Conservation (phyloP, 768 basidiomycete species). For the Pisolithus sp. region DNA sequence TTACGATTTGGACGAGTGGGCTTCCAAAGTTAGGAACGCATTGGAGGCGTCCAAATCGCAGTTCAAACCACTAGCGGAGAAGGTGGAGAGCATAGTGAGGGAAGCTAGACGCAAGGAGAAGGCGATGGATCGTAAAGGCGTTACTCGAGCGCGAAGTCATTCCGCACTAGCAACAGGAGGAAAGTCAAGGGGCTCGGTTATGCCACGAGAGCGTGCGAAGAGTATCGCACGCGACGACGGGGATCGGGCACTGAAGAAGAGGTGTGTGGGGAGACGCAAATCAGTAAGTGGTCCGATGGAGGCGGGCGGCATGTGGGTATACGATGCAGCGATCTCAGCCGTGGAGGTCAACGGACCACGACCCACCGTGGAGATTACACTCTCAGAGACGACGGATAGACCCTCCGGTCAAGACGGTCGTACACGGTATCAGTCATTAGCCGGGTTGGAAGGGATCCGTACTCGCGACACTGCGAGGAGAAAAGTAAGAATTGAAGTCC, state of each 20-base stretch:
- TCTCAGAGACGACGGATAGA: slow-evolving; percentile 4
- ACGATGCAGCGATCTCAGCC: slow-evolving; percentile 44
- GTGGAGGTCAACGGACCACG: slow-evolving; percentile 25
- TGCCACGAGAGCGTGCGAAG: neutral
- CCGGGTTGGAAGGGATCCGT: slow-evolving; percentile 11
- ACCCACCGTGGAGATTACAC: slow-evolving; percentile 17
- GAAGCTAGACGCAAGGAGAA: slow-evolving; percentile 14
- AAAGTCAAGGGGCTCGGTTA: slow-evolving; percentile 7
- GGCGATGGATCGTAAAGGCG: slow-evolving; percentile 7
- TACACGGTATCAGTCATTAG: slow-evolving; percentile 21
- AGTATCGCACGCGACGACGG: slow-evolving; percentile 8
- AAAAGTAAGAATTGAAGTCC: slow-evolving; percentile 16
- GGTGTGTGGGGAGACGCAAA: slow-evolving; percentile 47
- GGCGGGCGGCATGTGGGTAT: slow-evolving; percentile 37
- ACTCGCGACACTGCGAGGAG: slow-evolving; percentile 6
- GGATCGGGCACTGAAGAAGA: slow-evolving; percentile 43
- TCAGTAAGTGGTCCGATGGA: slow-evolving; percentile 33
- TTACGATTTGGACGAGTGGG: slow-evolving; percentile 56
- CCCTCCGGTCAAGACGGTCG: slow-evolving; percentile 5
- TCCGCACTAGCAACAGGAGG: slow-evolving; percentile 21
- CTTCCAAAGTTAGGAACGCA: slow-evolving; percentile 45
- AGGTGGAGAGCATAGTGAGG: slow-evolving; percentile 11
- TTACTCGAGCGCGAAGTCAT: slow-evolving; percentile 30
- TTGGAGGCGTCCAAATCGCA: slow-evolving; percentile 48
- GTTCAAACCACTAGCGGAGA: slow-evolving; percentile 50